phyloP scores from a whole-genome alignment of 1,284 basidiomycete species.

The Phylloporus sp. region DNA sequence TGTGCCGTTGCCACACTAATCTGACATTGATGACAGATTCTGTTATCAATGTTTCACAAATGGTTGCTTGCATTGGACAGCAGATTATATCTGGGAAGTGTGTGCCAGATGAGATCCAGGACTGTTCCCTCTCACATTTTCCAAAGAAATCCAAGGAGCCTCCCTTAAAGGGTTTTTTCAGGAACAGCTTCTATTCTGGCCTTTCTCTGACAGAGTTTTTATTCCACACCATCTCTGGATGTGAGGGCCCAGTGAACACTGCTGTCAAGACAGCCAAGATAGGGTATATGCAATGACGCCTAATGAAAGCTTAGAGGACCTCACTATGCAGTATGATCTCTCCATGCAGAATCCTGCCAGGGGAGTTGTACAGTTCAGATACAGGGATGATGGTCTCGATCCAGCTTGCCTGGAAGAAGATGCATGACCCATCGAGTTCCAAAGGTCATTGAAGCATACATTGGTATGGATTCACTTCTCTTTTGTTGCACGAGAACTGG shows the following conservation, averaged over 20 bases:
- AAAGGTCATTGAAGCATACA: constrained; percentile 89
- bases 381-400: constrained; percentile 97
- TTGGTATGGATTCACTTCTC: constrained; percentile 52
- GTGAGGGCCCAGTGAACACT: constrained; percentile 98
- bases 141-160: constrained; percentile 98
- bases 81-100: constrained; percentile 98
- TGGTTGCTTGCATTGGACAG: constrained; percentile 99
- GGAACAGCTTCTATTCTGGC: constrained; percentile 96
- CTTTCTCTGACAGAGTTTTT: constrained; percentile 96
- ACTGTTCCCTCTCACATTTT: constrained; percentile 98
- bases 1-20: constrained; percentile 2
- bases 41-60: constrained; percentile 99
- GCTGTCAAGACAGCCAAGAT: constrained; percentile 99
- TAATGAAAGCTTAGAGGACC: constrained; percentile 99
- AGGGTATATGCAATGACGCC: constrained; percentile 97
- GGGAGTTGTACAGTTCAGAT: constrained; percentile 97
- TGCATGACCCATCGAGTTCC: constrained; percentile 89
- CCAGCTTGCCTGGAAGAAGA: constrained; percentile 96
- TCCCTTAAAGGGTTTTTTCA: constrained; percentile 97
- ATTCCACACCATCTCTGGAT: constrained; percentile 98
- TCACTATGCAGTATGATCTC: constrained; percentile 96
- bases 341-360: constrained; percentile 97
- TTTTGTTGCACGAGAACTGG: not conserved
- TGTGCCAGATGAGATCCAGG: constrained; percentile 99
- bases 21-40: constrained; percentile 64